Conservation (phyloP, 177 flowering plant species). For the Vitis hybrid region DNA sequence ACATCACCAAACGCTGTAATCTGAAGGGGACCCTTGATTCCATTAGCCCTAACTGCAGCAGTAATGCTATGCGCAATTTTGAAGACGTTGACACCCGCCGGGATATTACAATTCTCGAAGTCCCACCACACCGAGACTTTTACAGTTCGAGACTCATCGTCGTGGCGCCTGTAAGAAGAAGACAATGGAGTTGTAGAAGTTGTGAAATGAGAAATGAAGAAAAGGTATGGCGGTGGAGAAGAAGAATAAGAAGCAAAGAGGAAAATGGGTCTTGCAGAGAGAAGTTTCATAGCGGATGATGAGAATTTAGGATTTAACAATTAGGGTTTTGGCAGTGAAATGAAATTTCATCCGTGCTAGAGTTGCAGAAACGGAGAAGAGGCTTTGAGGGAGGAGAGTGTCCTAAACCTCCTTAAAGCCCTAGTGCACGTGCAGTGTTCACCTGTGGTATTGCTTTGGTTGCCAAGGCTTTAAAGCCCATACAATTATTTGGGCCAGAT, state of each 20-base stretch:
- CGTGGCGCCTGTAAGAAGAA: slow-evolving; percentile 30
- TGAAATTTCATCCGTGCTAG: not conserved
- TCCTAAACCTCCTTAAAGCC: slow-evolving; percentile 1
- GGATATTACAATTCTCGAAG: slow-evolving; percentile 71
- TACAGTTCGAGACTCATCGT: slow-evolving; percentile 55
- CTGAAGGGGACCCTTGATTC: slow-evolving; percentile 76
- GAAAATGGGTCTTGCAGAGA: slow-evolving; percentile 18
- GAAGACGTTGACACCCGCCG: slow-evolving; percentile 46
- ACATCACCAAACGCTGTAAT: slow-evolving; percentile 87
- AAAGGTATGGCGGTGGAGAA: slow-evolving; percentile 1
- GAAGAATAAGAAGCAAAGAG: slow-evolving; percentile 4
- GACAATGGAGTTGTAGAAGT: slow-evolving; percentile 13
- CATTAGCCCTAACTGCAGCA: slow-evolving; percentile 62
- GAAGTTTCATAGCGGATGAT: slow-evolving; percentile 21
- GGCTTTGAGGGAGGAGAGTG: not conserved
- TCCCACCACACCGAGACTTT: slow-evolving; percentile 97
- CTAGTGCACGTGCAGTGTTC: slow-evolving; percentile 4
- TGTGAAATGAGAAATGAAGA: slow-evolving; percentile 12
- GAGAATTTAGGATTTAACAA: not conserved
- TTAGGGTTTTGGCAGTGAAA: not conserved
- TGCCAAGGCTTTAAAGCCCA: not conserved
- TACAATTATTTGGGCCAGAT: not conserved
- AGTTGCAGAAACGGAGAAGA: not conserved
- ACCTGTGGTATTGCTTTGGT: not conserved
- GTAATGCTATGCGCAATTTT: slow-evolving; percentile 50